phyloP scores from a whole-genome alignment of 148 eudicot genomes.

The Spergularia bocconei region DNA sequence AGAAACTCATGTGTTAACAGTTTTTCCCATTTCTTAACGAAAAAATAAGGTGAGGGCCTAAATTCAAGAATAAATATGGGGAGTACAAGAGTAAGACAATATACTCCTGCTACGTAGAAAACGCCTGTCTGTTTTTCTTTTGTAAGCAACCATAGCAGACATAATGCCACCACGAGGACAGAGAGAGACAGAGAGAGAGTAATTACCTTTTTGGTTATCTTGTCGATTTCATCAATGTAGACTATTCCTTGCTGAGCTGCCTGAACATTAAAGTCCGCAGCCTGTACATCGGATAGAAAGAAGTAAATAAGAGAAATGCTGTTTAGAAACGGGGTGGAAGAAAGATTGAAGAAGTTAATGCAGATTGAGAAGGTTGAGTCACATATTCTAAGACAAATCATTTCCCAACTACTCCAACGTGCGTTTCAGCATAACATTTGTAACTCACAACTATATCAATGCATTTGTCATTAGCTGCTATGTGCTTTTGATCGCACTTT shows the following conservation, averaged over 20 bases:
- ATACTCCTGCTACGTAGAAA: too few relatives aligned
- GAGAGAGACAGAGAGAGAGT: not conserved
- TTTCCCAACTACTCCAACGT: too few relatives aligned
- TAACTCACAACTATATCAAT: too few relatives aligned
- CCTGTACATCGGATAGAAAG: constrained; percentile 43
- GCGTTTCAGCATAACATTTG: too few relatives aligned
- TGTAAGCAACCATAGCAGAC: not conserved
- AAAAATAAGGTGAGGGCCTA: not conserved
- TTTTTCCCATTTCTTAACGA: not conserved
- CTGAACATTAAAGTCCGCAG: constrained; percentile 77
- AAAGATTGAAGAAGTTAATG: not conserved
- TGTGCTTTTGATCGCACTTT: too few relatives aligned
- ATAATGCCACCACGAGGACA: not conserved
- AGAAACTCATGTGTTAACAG: not conserved
- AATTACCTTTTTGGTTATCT: constrained; percentile 82
- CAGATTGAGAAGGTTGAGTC: not conserved
- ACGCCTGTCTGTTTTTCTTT: not conserved
- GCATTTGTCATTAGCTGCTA: too few relatives aligned
- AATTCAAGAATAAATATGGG: too few relatives aligned
- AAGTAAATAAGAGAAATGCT: not conserved
- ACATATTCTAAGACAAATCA: not conserved
- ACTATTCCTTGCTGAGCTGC: constrained; percentile 96
- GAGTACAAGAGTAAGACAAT: not conserved
- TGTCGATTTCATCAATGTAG: constrained; percentile 93
- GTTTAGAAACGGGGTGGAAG: not conserved